Percentiles rank a stretch among this genome's conserved stretches.
These are phyloP conservation scores for Neonothopanus nambi DNA, from an alignment of 1,284 basidiomycete genomes.

Conservation along the genomic window DNA sequence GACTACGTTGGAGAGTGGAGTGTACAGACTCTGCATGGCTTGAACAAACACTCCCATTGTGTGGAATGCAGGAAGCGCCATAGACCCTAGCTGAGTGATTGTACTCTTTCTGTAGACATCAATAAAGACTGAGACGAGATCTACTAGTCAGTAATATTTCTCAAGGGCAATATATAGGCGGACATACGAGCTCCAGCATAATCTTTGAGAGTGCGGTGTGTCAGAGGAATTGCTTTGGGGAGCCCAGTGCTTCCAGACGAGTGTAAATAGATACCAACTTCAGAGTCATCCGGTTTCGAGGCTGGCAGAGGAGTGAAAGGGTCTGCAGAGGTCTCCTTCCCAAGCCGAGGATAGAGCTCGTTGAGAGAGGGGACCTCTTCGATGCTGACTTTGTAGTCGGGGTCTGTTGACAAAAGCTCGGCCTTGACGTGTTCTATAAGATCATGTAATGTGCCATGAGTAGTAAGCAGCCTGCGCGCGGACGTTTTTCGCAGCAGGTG, in stretches of 20 bases:
- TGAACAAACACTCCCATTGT: constrained; percentile 31
- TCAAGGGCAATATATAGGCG: neutral
- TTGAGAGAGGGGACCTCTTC: constrained; percentile 32
- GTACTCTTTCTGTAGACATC: neutral
- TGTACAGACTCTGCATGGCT: constrained; percentile 24
- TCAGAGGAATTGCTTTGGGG: constrained; percentile 13
- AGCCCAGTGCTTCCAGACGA: constrained; percentile 15
- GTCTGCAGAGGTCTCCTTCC: constrained; percentile 19
- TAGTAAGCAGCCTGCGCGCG: constrained; percentile 32
- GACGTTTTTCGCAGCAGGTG: constrained; percentile 19
- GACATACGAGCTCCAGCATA: neutral
- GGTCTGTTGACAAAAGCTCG: constrained; percentile 16
- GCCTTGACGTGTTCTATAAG: constrained; percentile 28
- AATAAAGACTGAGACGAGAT: neutral
- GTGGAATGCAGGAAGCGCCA: constrained; percentile 25
- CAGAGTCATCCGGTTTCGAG: neutral
- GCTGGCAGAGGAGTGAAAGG: constrained; percentile 22
- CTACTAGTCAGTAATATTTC: neutral
- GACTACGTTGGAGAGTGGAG: constrained; percentile 24
- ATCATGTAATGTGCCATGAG: constrained; percentile 21
- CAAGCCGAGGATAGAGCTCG: constrained; percentile 32
- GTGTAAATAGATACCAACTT: constrained; percentile 24
- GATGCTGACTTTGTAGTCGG: constrained; percentile 24
- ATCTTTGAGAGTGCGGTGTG: constrained; percentile 6
- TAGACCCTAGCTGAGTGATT: neutral